Percentiles rank a stretch among this genome's conserved stretches.
Conservation (phyloP, 2,329 filamentous ascomycete genomes). For the Fusarium hainanense region DNA sequence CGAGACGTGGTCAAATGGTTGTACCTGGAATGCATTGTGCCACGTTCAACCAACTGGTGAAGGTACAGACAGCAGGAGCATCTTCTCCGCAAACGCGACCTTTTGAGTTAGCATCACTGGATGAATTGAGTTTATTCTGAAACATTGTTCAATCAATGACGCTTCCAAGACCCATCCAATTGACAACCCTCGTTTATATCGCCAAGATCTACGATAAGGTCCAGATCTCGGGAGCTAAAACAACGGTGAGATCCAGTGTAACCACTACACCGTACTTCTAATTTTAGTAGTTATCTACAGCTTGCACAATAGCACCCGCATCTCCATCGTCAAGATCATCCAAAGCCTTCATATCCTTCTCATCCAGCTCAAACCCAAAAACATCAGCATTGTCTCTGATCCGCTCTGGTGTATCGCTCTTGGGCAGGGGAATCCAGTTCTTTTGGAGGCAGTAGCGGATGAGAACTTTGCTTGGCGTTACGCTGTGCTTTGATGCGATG, state of each 20-base stretch:
- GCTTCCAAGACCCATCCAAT: neutral
- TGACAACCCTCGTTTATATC: constrained; percentile 1
- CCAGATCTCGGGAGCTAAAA: constrained; percentile 1
- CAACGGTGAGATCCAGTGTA: neutral
- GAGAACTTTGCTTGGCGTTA: constrained; percentile 70
- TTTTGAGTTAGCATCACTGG: neutral
- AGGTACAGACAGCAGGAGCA: neutral
- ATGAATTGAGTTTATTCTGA: neutral
- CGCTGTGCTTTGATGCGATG: constrained; percentile 68
- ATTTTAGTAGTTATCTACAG: constrained; percentile 27
- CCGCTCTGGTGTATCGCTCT: constrained; percentile 69
- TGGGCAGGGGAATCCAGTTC: constrained; percentile 72
- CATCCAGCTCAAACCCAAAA: constrained; percentile 66
- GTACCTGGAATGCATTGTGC: neutral
- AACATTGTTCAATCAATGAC: constrained; percentile 1
- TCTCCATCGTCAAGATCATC: constrained; percentile 43
- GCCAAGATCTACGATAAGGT: neutral
- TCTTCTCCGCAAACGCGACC: neutral
- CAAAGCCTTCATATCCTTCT: constrained; percentile 63
- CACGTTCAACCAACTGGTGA: neutral
- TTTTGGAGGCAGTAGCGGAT: constrained; percentile 77
- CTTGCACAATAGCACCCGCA: constrained; percentile 40
- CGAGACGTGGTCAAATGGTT: neutral
- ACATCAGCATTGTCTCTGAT: constrained; percentile 70
- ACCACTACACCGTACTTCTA: neutral